Evolutionary conservation across 352 stramenopile genomes (phyloP).

Genomic region (Phytopythium litorale): DNA sequence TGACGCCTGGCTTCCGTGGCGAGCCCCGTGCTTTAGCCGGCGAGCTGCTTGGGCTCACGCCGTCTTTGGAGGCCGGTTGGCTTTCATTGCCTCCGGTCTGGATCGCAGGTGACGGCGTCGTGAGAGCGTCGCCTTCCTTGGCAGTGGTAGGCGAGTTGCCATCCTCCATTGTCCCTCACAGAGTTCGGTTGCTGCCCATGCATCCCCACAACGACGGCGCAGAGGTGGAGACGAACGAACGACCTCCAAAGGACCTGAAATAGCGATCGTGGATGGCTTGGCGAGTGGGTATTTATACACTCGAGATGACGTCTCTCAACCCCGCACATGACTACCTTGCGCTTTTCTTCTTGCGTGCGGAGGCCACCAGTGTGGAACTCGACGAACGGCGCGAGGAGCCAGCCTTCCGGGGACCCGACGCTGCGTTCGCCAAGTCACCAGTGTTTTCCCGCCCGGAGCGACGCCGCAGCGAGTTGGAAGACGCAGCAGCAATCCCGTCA

Average conservation of each 20-base stretch:
- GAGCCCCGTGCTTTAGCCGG: background rate
- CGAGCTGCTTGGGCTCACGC: background rate
- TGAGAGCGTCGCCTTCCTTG: background rate
- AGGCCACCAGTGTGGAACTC: background rate
- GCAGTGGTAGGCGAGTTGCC: background rate
- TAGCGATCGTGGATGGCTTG: background rate
- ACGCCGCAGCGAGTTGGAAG: background rate
- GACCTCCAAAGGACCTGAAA: background rate
- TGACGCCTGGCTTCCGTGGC: conserved; percentile 20
- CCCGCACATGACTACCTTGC: background rate
- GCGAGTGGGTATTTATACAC: background rate
- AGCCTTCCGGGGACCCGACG: background rate
- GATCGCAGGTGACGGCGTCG: background rate
- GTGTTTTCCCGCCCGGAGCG: background rate
- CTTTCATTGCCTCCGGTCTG: background rate
- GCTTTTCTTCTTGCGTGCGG: conserved; percentile 4
- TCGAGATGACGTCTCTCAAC: too few relatives aligned
- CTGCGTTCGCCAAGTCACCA: background rate
- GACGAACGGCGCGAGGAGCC: background rate
- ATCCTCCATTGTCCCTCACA: background rate
- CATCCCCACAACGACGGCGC: background rate
- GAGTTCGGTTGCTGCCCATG: background rate
- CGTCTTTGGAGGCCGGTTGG: background rate
- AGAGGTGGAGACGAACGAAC: background rate
- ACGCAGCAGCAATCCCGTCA: background rate